Evolutionary conservation across 2,329 filamentous ascomycete genomes (phyloP), one percentile per base, ranked within the genome.

Genomic region (Aspergillus texensis): DNA sequence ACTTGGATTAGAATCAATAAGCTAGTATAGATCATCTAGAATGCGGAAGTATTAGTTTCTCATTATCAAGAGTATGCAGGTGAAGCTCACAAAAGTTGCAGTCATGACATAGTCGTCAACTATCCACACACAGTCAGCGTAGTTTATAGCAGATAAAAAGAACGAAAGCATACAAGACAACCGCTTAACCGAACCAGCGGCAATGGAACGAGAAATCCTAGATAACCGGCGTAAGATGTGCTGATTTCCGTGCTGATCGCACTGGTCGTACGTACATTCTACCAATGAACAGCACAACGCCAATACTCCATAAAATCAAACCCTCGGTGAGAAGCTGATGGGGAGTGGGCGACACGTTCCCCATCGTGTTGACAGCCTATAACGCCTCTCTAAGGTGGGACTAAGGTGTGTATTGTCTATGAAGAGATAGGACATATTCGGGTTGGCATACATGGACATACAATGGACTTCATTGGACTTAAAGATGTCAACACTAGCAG

Each of bases 51-150:
- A 24, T 61, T 39, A 61, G 10, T 12, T 5, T 1, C 32, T 24
- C 32, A 12, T 12, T 34, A 34, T 34, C 32, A 34, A 34, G 32
- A 10, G 11, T 34, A 34, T 34, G 0, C 32, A 34, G 11, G 32
- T 34, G 32, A 34, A 34, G 64, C 75, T 73, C 69, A 79, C 78
- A 68, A 79, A 77, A 6, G 74, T 74, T 11, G 68, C 63, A 30
- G 68, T 72, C 78, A 80, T 80, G 2, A 77, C 66, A 67, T 75
- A 77, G 54, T 80, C 78, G 55, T 79, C 78, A 53, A 73, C 74
- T 76, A 3, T 11, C 26, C 26, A 28, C 45, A 21, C 21, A 16
- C 26, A 32, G 24, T 62, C 41, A 62, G 60, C 14, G 14, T 21
- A 21, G 16, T 32, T 6, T 32, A 32, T 32, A 11, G 10, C 32